phyloP scores from a whole-genome alignment of 129 eudicot species.

The Centrapalus pauciflorus region DNA sequence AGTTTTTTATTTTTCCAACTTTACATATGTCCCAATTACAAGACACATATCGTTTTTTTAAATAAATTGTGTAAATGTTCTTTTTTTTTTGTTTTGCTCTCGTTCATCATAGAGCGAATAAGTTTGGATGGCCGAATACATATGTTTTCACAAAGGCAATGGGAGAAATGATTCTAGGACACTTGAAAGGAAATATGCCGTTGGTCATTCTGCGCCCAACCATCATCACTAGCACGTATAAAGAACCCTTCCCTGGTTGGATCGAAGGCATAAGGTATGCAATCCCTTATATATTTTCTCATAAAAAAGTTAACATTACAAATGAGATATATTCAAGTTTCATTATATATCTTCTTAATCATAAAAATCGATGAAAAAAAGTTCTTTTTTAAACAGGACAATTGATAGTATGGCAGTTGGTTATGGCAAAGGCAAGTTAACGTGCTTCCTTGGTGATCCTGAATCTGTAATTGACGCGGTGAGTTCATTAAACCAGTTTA shows the following conservation, averaged over 20 bases:
- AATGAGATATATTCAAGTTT: neutral
- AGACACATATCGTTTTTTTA: neutral
- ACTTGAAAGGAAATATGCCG: conserved; percentile 25
- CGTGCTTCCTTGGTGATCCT: conserved; percentile 44
- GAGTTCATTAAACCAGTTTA: conserved; percentile 2
- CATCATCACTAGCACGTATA: conserved; percentile 47
- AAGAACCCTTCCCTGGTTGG: conserved; percentile 70
- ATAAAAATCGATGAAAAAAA: neutral
- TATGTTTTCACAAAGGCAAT: conserved; percentile 61
- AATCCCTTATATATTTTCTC: too few species aligned
- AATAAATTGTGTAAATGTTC: neutral
- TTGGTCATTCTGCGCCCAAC: conserved; percentile 51
- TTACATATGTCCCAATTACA: too few species aligned
- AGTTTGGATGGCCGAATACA: conserved; percentile 63
- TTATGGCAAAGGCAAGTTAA: conserved; percentile 45
- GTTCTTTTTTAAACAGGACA: conserved; percentile 29
- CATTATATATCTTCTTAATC: too few species aligned
- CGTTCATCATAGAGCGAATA: conserved; percentile 21
- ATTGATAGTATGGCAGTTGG: conserved; percentile 42
- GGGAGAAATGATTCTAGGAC: conserved; percentile 52
- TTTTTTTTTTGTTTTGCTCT: neutral
- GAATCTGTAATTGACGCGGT: conserved; percentile 35
- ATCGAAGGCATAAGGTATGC: conserved; percentile 43
- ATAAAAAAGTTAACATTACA: neutral
- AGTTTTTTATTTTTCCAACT: too few species aligned